These are phyloP conservation scores for Phylloporus rhodoxanthus DNA, from an alignment of 768 basidiomycete species.

Conservation along the genomic window DNA sequence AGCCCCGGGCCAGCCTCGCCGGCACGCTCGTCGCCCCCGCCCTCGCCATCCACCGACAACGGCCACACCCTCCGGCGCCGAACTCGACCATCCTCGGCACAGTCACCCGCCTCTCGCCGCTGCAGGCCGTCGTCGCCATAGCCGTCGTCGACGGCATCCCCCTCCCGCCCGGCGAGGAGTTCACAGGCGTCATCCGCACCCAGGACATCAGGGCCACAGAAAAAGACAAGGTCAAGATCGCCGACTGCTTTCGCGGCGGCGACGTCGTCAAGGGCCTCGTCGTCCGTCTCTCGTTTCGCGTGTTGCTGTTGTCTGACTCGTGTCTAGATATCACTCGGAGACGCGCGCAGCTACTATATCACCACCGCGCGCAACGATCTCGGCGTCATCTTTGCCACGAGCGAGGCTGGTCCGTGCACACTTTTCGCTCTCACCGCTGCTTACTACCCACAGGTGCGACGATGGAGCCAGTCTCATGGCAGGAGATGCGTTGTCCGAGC, in stretches of 20 bases:
- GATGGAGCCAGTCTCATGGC: constrained; percentile 84
- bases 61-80: constrained; percentile 68
- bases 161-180: constrained; percentile 79
- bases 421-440: not conserved
- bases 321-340: constrained; percentile 79
- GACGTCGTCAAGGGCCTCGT: constrained; percentile 86
- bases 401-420: constrained; percentile 65
- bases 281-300: constrained; percentile 41
- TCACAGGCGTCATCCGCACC: constrained; percentile 78
- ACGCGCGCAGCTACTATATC: constrained; percentile 87
- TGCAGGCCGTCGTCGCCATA: constrained; percentile 79
- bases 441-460: constrained; percentile 51
- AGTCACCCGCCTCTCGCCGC: constrained; percentile 75
- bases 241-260: constrained; percentile 87
- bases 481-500: constrained; percentile 83
- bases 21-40: constrained; percentile 55
- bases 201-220: constrained; percentile 90
- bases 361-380: constrained; percentile 87
- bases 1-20: constrained; percentile 63
- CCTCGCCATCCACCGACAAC: constrained; percentile 55
- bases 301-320: constrained; percentile 5
- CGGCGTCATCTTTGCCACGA: constrained; percentile 86
- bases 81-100: constrained; percentile 78
- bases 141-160: constrained; percentile 84
- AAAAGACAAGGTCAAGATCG: constrained; percentile 83